Evolutionary conservation across 176 grass and related monocot species (phyloP).

Genomic region (Alloteropsis semialata): DNA sequence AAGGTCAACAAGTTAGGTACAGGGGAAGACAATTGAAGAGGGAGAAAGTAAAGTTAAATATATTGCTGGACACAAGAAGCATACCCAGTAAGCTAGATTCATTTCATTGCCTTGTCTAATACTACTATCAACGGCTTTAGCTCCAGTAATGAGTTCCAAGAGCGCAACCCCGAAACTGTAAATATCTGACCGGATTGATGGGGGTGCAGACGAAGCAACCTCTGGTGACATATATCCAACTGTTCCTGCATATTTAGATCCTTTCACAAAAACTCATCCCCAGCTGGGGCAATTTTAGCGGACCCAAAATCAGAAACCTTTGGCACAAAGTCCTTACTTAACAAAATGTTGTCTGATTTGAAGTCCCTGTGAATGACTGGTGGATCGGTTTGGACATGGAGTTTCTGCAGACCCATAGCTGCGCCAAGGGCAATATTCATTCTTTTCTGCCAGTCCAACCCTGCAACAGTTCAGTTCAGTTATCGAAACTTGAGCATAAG

Average conservation of each 20-base stretch:
- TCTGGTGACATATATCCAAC: conserved; percentile 2
- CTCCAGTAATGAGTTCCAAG: conserved; percentile 19
- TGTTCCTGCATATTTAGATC: background rate
- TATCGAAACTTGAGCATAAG: background rate
- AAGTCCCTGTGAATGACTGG: conserved; percentile 15
- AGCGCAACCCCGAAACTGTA: conserved; percentile 31
- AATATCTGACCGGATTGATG: background rate
- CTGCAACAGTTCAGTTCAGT: background rate
- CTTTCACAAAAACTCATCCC: too few relatives aligned
- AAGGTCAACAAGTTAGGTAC: background rate
- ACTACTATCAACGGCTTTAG: background rate
- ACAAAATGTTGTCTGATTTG: conserved; percentile 7
- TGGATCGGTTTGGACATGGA: background rate
- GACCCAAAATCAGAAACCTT: conserved; percentile 21
- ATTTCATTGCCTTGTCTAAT: background rate
- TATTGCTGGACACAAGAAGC: conserved; percentile 1
- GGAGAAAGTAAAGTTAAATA: background rate
- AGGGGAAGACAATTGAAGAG: background rate
- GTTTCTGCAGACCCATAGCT: background rate
- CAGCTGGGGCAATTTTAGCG: conserved; percentile 11
- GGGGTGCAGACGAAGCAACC: background rate
- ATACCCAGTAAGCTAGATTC: conserved; percentile 1
- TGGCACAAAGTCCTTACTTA: background rate
- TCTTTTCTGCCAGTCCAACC: background rate
- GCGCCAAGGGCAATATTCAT: conserved; percentile 1